Conservation (phyloP, 2,329 filamentous ascomycete species). For the Aschersonia sp. region DNA sequence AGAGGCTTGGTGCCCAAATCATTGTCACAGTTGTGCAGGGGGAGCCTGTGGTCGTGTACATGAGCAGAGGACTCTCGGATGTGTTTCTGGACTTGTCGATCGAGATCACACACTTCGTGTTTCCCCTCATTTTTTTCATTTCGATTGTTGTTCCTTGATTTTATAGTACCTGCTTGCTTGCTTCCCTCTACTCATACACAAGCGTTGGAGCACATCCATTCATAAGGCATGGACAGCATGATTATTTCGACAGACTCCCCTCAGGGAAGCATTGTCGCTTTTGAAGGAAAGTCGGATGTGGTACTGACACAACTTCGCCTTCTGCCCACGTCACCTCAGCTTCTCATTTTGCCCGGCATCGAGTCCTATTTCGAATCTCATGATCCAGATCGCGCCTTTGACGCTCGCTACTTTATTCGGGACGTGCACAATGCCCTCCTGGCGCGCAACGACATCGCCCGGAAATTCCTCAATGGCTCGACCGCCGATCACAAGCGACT, state of each 20-base stretch:
- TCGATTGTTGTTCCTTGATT: background rate
- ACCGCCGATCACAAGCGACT: slow-evolving; percentile 33
- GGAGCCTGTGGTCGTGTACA: background rate
- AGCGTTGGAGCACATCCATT: background rate
- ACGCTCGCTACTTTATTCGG: slow-evolving; percentile 25
- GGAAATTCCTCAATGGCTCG: slow-evolving; percentile 33
- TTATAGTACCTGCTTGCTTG: no score
- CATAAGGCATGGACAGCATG: slow-evolving; percentile 7
- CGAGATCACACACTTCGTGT: background rate
- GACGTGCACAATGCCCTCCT: slow-evolving; percentile 34
- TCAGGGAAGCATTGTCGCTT: slow-evolving; percentile 39
- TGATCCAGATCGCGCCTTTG: slow-evolving; percentile 8
- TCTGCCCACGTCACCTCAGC: slow-evolving; percentile 42
- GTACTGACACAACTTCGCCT: slow-evolving; percentile 46
- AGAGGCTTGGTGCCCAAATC: background rate
- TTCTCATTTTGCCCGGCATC: slow-evolving; percentile 38
- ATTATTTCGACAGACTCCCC: slow-evolving; percentile 7
- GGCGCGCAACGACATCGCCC: slow-evolving; percentile 32
- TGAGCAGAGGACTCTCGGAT: background rate
- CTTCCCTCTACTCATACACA: background rate
- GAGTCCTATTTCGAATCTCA: slow-evolving; percentile 2
- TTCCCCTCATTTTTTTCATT: background rate
- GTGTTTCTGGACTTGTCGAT: background rate
- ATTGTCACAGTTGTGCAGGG: background rate
- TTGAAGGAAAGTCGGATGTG: slow-evolving; percentile 41